These are phyloP conservation scores for Hibiscus tridactylites DNA, from an alignment of 345 rosid species.

Conservation along the genomic window DNA sequence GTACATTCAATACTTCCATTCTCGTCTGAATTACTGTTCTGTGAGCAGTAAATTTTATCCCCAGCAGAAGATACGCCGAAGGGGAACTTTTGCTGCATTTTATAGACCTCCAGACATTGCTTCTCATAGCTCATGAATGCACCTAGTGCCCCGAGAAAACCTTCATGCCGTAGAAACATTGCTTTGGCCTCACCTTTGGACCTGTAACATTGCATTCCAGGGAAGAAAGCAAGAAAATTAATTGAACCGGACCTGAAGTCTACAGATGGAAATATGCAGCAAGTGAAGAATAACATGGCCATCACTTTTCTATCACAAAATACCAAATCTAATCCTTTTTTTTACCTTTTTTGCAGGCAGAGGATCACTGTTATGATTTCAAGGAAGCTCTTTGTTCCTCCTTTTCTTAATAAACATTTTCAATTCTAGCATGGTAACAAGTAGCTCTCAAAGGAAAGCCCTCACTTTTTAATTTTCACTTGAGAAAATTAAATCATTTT, in stretches of 20 bases:
- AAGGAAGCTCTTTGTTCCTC: no score
- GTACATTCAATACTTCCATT: slow-evolving; percentile 29
- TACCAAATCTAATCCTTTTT: no score
- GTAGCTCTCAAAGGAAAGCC: no score
- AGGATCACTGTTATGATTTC: no score
- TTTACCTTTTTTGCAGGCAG: no score
- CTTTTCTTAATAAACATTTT: no score
- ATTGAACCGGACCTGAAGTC: background rate
- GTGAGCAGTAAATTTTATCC: slow-evolving; percentile 17
- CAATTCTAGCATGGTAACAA: no score
- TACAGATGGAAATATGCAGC: no score
- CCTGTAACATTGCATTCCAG: slow-evolving; percentile 29
- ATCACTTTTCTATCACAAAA: no score
- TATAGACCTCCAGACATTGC: slow-evolving; percentile 17
- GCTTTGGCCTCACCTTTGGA: slow-evolving; percentile 89
- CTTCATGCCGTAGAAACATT: slow-evolving; percentile 77
- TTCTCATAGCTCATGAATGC: slow-evolving; percentile 53
- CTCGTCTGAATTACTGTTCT: slow-evolving; percentile 18
- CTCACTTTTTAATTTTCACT: no score
- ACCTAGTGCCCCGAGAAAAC: slow-evolving; percentile 84
- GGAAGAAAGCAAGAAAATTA: background rate
- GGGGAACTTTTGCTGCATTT: slow-evolving; percentile 6
- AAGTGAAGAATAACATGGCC: no score
- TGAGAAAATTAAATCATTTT: no score
- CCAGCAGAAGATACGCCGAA: slow-evolving; percentile 12